Evolutionary conservation across 352 stramenopile genomes (phyloP).

Genomic region (Aphanomyces invadans): DNA sequence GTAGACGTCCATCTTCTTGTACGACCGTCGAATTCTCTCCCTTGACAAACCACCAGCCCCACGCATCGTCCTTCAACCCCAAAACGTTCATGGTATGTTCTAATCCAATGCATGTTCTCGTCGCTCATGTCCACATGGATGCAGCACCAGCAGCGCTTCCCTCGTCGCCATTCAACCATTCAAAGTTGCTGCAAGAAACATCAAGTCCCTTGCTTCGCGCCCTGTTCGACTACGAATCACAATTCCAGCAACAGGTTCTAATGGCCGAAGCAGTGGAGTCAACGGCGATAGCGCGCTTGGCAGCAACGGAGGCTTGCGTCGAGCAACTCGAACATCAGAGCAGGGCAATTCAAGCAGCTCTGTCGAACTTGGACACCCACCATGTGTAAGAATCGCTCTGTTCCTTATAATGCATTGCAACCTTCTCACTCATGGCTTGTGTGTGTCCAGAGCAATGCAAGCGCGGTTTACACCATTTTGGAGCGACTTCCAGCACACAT

Average conservation of each 20-base stretch:
- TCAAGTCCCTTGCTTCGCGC: slow-evolving; percentile 70
- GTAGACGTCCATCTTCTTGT: slow-evolving; percentile 71
- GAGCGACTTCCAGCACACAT: slow-evolving; percentile 56
- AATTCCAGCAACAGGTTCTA: slow-evolving; percentile 66
- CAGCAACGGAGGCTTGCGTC: slow-evolving; percentile 2
- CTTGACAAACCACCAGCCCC: slow-evolving; percentile 41
- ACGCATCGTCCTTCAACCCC: slow-evolving; percentile 34
- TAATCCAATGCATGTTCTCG: slow-evolving; percentile 18
- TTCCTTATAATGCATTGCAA: too few species aligned
- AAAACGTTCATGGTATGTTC: slow-evolving; percentile 34
- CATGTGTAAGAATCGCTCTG: slow-evolving; percentile 30
- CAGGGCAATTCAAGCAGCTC: slow-evolving; percentile 33
- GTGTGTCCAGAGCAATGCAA: slow-evolving; percentile 61
- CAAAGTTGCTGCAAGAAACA: slow-evolving; percentile 63
- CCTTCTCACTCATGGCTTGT: too few species aligned
- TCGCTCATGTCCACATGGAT: not conserved
- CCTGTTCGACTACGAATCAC: slow-evolving; percentile 69
- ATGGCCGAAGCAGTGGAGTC: slow-evolving; percentile 15
- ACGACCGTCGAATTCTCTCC: slow-evolving; percentile 72
- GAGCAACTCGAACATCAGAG: slow-evolving; percentile 1
- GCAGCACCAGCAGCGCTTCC: slow-evolving; percentile 48
- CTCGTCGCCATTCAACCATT: slow-evolving; percentile 51
- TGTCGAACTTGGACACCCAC: slow-evolving; percentile 76
- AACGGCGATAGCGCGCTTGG: slow-evolving; percentile 1
- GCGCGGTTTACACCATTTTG: slow-evolving; percentile 79